phyloP scores from a whole-genome alignment of 1,284 basidiomycete genomes.

The Mycena citricolor region DNA sequence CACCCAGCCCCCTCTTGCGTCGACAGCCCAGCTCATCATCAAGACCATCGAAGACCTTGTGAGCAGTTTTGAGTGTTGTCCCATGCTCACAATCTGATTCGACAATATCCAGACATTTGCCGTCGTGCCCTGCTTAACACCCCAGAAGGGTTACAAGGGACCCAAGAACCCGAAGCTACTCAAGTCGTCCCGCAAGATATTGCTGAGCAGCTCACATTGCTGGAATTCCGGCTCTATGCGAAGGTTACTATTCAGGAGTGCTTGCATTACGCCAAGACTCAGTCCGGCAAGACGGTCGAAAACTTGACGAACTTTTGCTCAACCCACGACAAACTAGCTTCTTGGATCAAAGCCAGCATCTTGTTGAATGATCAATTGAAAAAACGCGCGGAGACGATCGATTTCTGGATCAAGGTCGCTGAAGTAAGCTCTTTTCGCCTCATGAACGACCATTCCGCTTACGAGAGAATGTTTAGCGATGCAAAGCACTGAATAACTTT shows the following conservation, averaged over 20 bases:
- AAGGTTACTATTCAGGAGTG: slow-evolving; percentile 64
- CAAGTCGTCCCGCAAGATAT: slow-evolving; percentile 53
- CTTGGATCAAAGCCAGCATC: slow-evolving; percentile 67
- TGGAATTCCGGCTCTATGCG: slow-evolving; percentile 57
- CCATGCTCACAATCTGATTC: slow-evolving; percentile 20
- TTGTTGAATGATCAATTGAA: slow-evolving; percentile 49
- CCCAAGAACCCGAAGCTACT: slow-evolving; percentile 54
- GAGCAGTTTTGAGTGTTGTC: slow-evolving; percentile 26
- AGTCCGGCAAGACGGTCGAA: slow-evolving; percentile 38
- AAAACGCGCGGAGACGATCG: slow-evolving; percentile 58
- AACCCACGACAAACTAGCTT: slow-evolving; percentile 58
- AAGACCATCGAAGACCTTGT: slow-evolving; percentile 57
- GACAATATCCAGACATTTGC: slow-evolving; percentile 32
- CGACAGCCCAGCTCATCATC: slow-evolving; percentile 49
- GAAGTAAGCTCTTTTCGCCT: slow-evolving; percentile 48
- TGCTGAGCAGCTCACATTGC: slow-evolving; percentile 63
- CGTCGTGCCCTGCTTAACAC: too few species aligned
- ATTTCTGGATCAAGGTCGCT: slow-evolving; percentile 75
- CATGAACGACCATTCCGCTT: slow-evolving; percentile 10
- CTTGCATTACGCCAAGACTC: slow-evolving; percentile 49
- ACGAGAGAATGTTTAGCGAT: slow-evolving; percentile 65
- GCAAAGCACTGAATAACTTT: slow-evolving; percentile 62
- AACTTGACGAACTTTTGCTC: slow-evolving; percentile 57
- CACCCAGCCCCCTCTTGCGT: slow-evolving; percentile 37
- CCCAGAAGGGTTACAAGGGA: slow-evolving; percentile 33